A percentile compares a stretch with the other conserved stretches of the same genome.
These are phyloP conservation scores for Pezicula radicicola DNA, from an alignment of 2,329 filamentous ascomycete genomes.

Conservation along the genomic window DNA sequence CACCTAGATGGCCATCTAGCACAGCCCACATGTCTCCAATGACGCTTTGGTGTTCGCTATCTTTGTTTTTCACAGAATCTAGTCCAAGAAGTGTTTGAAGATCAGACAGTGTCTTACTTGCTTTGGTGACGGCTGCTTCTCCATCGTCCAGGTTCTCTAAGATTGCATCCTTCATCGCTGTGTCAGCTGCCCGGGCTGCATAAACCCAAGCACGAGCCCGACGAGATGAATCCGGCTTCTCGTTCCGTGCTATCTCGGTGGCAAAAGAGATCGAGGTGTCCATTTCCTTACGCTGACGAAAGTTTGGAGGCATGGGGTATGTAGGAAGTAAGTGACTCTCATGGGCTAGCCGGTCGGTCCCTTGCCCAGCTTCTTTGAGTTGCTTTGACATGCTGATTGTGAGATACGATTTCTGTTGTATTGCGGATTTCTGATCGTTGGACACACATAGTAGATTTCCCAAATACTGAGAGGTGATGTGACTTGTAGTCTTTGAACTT, in stretches of 20 bases:
- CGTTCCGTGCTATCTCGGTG: constrained; percentile 37
- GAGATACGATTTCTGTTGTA: constrained; percentile 57
- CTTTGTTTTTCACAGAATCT: not conserved
- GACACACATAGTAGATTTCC: constrained; percentile 49
- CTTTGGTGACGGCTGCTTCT: constrained; percentile 51
- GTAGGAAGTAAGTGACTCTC: constrained; percentile 59
- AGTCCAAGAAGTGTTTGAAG: constrained; percentile 46
- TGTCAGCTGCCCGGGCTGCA: constrained; percentile 58
- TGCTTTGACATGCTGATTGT: constrained; percentile 47
- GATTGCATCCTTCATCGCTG: constrained; percentile 54
- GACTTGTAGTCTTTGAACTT: constrained; percentile 23
- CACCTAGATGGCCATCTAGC: constrained; percentile 27
- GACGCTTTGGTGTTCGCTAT: constrained; percentile 1
- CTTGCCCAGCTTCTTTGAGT: constrained; percentile 46
- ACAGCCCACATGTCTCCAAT: constrained; percentile 25
- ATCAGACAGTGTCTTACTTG: constrained; percentile 46
- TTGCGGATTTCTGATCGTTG: constrained; percentile 52
- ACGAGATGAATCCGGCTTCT: constrained; percentile 36
- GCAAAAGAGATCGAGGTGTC: constrained; percentile 39
- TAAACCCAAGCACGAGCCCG: constrained; percentile 56
- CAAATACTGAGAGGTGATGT: constrained; percentile 56
- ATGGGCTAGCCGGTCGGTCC: constrained; percentile 52
- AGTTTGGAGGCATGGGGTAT: constrained; percentile 40
- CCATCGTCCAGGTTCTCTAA: constrained; percentile 59
- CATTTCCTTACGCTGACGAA: constrained; percentile 12